Evolutionary conservation across 768 basidiomycete species (phyloP).

Genomic region (Kwoniella bestiolae): DNA sequence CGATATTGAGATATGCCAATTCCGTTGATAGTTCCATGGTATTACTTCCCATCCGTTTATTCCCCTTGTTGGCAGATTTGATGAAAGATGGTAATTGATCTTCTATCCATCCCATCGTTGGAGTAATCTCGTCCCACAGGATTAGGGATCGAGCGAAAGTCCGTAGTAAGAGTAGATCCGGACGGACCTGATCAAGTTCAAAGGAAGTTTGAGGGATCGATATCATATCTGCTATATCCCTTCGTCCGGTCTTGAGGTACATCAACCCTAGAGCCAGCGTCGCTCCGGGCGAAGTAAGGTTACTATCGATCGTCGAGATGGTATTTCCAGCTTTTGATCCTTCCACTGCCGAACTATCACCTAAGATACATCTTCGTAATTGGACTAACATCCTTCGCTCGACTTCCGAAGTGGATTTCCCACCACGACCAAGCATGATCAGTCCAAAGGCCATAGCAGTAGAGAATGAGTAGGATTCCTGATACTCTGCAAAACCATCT

Average conservation of each 20-base stretch:
- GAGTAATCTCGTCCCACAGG: slow-evolving; percentile 78
- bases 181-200: slow-evolving; percentile 81
- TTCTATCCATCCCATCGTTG: slow-evolving; percentile 72
- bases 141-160: slow-evolving; percentile 78
- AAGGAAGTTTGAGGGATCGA: slow-evolving; percentile 79
- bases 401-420: slow-evolving; percentile 68
- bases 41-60: slow-evolving; percentile 56
- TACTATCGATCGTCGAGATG: slow-evolving; percentile 69
- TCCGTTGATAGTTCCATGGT: slow-evolving; percentile 70
- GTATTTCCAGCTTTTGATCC: slow-evolving; percentile 31
- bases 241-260: slow-evolving; percentile 82
- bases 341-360: slow-evolving; percentile 60
- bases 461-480: slow-evolving; percentile 88
- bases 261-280: slow-evolving; percentile 87
- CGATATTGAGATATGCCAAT: slow-evolving; percentile 86
- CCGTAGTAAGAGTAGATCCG: slow-evolving; percentile 81
- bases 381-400: slow-evolving; percentile 72
- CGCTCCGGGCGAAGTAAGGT: slow-evolving; percentile 88
- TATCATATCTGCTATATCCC: slow-evolving; percentile 84
- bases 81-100: slow-evolving; percentile 73
- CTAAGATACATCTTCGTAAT: slow-evolving; percentile 75
- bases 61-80: slow-evolving; percentile 62
- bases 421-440: slow-evolving; percentile 90
- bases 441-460: slow-evolving; percentile 91
- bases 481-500: slow-evolving; percentile 82